phyloP scores from a whole-genome alignment of 148 eudicot species.

The Talinum fruticosum region DNA sequence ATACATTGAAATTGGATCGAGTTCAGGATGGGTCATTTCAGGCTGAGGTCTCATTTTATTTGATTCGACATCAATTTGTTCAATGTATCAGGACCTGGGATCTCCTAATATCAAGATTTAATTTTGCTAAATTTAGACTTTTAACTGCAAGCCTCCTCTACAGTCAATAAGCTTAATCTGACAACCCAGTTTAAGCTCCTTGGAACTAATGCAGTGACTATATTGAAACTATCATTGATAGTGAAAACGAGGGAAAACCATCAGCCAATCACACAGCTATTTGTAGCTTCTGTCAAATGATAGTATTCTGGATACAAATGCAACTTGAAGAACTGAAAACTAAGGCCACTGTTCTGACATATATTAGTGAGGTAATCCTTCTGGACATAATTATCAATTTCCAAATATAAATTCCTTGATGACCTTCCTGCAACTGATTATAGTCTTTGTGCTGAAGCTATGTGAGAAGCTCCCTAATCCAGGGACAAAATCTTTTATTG shows the following conservation, averaged over 20 bases:
- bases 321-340: slow-evolving; percentile 23
- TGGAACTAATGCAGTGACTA: slow-evolving; percentile 15
- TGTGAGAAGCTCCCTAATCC: slow-evolving; percentile 48
- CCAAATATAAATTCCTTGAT: background rate
- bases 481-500: slow-evolving; percentile 31
- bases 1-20: too few species aligned
- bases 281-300: slow-evolving; percentile 42
- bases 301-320: slow-evolving; percentile 32
- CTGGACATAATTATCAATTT: background rate
- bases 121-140: too few species aligned
- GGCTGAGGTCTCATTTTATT: too few species aligned
- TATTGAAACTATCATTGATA: slow-evolving; percentile 6
- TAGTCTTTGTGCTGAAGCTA: slow-evolving; percentile 20
- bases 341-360: slow-evolving; percentile 26
- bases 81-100: too few species aligned
- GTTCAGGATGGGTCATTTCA: too few species aligned
- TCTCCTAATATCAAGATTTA: too few species aligned
- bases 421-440: slow-evolving; percentile 1
- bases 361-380: slow-evolving; percentile 31
- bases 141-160: too few species aligned
- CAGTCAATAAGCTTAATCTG: too few species aligned
- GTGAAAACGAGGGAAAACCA: slow-evolving; percentile 3
- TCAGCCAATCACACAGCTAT: slow-evolving; percentile 12
- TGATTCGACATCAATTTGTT: too few species aligned
- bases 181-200: background rate